A percentile compares a stretch with the other conserved stretches of the same genome.
phyloP scores from a whole-genome alignment of 352 stramenopile species.

The Phytophthora citrophthora region DNA sequence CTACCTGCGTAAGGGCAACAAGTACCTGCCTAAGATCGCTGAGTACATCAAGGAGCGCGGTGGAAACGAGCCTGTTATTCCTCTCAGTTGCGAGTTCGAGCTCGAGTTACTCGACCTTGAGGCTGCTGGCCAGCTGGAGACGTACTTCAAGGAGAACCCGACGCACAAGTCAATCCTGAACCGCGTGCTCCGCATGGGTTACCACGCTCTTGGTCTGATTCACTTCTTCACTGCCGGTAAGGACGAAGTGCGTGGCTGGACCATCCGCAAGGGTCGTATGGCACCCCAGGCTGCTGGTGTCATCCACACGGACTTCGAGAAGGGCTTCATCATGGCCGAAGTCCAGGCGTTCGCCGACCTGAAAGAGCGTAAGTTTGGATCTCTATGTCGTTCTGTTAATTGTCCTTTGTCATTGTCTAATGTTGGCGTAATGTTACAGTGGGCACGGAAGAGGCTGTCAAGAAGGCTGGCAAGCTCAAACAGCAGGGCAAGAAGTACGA shows the following conservation, averaged over 20 bases:
- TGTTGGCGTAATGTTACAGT: slow-evolving; percentile 42
- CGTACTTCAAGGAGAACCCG: slow-evolving; percentile 85
- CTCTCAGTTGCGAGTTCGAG: slow-evolving; percentile 99
- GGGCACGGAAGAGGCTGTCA: slow-evolving; percentile 85
- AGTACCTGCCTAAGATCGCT: slow-evolving; percentile 97
- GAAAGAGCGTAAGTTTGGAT: slow-evolving; percentile 83
- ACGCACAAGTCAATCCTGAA: slow-evolving; percentile 94
- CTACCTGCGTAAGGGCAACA: slow-evolving; percentile 98
- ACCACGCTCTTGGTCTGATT: slow-evolving; percentile 98
- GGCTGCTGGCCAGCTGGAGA: slow-evolving; percentile 52
- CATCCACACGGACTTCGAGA: slow-evolving; percentile 99
- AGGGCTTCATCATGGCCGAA: slow-evolving; percentile 98
- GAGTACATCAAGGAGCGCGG: slow-evolving; percentile 97
- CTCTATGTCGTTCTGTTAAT: neutral
- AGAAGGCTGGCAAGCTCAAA: slow-evolving; percentile 91
- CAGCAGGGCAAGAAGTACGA: slow-evolving; percentile 93
- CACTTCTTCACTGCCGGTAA: slow-evolving; percentile 99
- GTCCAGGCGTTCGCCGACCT: slow-evolving; percentile 89
- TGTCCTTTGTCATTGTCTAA: slow-evolving; percentile 13
- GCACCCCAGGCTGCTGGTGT: slow-evolving; percentile 98
- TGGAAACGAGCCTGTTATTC: slow-evolving; percentile 96
- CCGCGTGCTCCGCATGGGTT: slow-evolving; percentile 97
- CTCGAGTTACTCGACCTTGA: slow-evolving; percentile 92
- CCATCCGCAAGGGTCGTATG: slow-evolving; percentile 96
- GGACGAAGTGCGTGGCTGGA: slow-evolving; percentile 99